Evolutionary conservation across 805 yeast genomes (phyloP).

Genomic region (Teunomyces pallodes): DNA sequence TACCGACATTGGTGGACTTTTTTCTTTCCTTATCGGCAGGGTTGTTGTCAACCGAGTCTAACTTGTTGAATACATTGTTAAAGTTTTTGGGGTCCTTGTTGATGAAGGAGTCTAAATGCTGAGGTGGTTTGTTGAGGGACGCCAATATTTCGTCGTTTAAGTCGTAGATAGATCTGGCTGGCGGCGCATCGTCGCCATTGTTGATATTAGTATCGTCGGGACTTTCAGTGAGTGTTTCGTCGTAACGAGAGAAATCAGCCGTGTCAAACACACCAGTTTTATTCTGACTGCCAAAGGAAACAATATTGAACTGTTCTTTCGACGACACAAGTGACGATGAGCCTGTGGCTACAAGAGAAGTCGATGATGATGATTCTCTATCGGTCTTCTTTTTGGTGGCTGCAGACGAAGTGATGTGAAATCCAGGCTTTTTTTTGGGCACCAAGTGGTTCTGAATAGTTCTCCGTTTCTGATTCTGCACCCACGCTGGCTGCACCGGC

Average conservation of each 20-base stretch:
- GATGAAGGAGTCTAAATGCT: slow-evolving; percentile 39
- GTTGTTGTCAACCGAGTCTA: slow-evolving; percentile 11
- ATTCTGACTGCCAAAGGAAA: slow-evolving; percentile 34
- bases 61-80: slow-evolving; percentile 44
- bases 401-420: slow-evolving; percentile 29
- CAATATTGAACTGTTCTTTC: slow-evolving; percentile 28
- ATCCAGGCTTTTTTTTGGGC: slow-evolving; percentile 39
- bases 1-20: slow-evolving; percentile 16
- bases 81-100: slow-evolving; percentile 46
- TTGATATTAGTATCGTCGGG: slow-evolving; percentile 25
- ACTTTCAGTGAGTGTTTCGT: slow-evolving; percentile 31
- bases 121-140: slow-evolving; percentile 33
- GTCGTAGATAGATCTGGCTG: slow-evolving; percentile 49
- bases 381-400: slow-evolving; percentile 10
- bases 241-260: slow-evolving; percentile 19
- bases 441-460: slow-evolving; percentile 42
- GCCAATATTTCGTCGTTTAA: slow-evolving; percentile 42
- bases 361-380: slow-evolving; percentile 2
- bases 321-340: slow-evolving; percentile 4
- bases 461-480: slow-evolving; percentile 30
- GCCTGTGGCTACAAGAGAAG: slow-evolving; percentile 1
- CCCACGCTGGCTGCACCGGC: slow-evolving; percentile 34
- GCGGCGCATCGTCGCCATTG: slow-evolving; percentile 46
- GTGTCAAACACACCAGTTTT: slow-evolving; percentile 24
- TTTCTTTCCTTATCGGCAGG: slow-evolving; percentile 12